These are phyloP conservation scores for Globisporangium irregulare DNA, from an alignment of 352 stramenopile species.

Conservation along the genomic window DNA sequence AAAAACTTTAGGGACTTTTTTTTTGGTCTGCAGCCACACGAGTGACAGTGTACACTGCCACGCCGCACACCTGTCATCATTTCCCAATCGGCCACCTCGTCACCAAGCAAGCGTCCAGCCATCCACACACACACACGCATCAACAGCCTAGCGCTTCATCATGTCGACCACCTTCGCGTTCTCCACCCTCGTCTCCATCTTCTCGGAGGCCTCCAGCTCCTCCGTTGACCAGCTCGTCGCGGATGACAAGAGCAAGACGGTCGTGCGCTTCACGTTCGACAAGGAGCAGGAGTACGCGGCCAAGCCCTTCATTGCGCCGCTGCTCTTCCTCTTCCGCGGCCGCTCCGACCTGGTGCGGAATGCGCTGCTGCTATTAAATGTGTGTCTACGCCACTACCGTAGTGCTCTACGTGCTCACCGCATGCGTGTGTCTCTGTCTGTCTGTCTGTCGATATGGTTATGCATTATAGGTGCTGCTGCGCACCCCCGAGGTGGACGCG, in stretches of 20 bases:
- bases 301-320: constrained; percentile 43
- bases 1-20: background rate
- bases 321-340: constrained; percentile 60
- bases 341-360: constrained; percentile 56
- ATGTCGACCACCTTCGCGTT: constrained; percentile 17
- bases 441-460: constrained; percentile 10
- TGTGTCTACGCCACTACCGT: background rate
- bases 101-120: background rate
- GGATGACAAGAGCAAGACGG: constrained; percentile 20
- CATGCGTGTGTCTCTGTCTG: background rate
- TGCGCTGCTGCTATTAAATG: background rate
- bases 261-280: constrained; percentile 35
- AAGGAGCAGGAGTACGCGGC: constrained; percentile 33
- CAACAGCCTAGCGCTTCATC: too few relatives aligned
- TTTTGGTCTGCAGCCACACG: background rate
- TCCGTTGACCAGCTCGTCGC: constrained; percentile 30
- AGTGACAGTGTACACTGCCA: background rate
- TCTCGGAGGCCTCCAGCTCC: background rate
- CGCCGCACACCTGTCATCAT: background rate
- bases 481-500: constrained; percentile 29
- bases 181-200: constrained; percentile 12
- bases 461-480: constrained; percentile 37
- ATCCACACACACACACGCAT: background rate
- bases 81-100: background rate
- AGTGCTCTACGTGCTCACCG: background rate